phyloP scores from a whole-genome alignment of 371 early-diverging fungal genomes.

The Mycotypha africana region DNA sequence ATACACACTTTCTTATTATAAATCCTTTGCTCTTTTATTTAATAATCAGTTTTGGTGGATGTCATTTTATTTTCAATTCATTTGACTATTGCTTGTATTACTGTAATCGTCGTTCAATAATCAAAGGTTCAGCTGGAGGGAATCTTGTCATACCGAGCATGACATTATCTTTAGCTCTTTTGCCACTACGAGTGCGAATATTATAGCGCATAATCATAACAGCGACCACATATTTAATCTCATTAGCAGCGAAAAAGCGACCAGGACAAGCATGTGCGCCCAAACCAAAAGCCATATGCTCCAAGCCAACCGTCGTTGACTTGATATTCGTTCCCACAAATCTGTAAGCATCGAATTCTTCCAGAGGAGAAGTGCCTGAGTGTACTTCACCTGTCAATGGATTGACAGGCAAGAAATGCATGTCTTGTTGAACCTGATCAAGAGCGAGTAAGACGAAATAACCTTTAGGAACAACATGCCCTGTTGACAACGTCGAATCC shows the following conservation, averaged over 20 bases:
- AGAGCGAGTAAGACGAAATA: conserved; percentile 18
- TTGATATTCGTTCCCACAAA: conserved; percentile 14
- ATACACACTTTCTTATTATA: too few species aligned
- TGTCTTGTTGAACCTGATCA: conserved; percentile 17
- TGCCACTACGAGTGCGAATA: conserved; percentile 18
- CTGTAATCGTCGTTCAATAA: too few species aligned
- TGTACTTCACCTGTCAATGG: background rate
- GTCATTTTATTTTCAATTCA: too few species aligned
- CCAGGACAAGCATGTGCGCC: conserved; percentile 48
- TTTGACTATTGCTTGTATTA: too few species aligned
- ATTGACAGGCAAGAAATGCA: conserved; percentile 4
- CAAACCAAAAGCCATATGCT: conserved; percentile 22
- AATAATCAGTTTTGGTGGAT: too few species aligned
- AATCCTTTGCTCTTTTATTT: too few species aligned
- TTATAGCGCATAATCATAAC: conserved; percentile 23
- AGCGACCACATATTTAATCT: conserved; percentile 35
- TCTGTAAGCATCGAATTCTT: conserved; percentile 26
- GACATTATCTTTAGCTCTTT: conserved; percentile 19
- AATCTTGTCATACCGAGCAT: conserved; percentile 26
- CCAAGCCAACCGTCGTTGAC: conserved; percentile 17
- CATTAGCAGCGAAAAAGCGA: conserved; percentile 42
- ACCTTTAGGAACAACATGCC: conserved; percentile 39
- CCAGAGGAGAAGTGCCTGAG: conserved; percentile 2
- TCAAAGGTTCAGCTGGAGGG: conserved; percentile 22
- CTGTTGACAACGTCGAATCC: conserved; percentile 33